Base-by-base conservation (phyloP, 768 basidiomycete species). In the Pleurotus eryngii region DNA sequence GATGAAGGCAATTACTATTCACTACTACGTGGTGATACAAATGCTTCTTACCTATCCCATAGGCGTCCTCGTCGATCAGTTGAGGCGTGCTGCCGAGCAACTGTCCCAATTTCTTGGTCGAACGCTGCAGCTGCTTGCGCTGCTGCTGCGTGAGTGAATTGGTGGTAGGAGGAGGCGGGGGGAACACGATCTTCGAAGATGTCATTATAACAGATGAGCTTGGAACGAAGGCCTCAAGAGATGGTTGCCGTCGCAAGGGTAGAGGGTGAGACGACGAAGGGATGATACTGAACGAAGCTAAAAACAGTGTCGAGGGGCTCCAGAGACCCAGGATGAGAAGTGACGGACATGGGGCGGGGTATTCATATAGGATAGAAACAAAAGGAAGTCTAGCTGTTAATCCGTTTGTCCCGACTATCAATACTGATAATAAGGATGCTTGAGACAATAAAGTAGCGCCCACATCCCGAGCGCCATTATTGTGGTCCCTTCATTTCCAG, bases 81-180 rank as follows among this genome's bases (percentile, higher is more conserved):
- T 73, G 77, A 18, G 78, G 78, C 9, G 75, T 74, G 51, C 72
- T 69, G 4, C 78, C 79, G n/a, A 80, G 64, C 24, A 80, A 59
- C 51, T 70, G 72, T 11, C 68, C 67, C 24, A 80, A 69, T 60
- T 78, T 80, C 57, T 67, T 73, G 30, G 73, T 72, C 1, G 76
- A 69, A 26, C 76, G 76, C 18, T 75, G 60, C 26, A 78, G 69
- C 18, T 73, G 72, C 6, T 68, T 58, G 11, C 76, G 74, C 45
- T 76, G 70, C 5, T 68, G 46, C 0, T 66, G 56, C 6, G 75
- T 72, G 17, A 74, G 66, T 8, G 67, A 68, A 64, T 80, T 80
- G n/a, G 67, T 68, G 12, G 78, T 80, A 1, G 74, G 73, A 0
- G 78, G 76, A 24, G 67, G 69, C 3, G 64, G 54, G 5, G 73